Evolutionary conservation across 495 filamentous ascomycete genomes (phyloP), one percentile per base, ranked within the genome.

Genomic region (Penicillium tannophilum): DNA sequence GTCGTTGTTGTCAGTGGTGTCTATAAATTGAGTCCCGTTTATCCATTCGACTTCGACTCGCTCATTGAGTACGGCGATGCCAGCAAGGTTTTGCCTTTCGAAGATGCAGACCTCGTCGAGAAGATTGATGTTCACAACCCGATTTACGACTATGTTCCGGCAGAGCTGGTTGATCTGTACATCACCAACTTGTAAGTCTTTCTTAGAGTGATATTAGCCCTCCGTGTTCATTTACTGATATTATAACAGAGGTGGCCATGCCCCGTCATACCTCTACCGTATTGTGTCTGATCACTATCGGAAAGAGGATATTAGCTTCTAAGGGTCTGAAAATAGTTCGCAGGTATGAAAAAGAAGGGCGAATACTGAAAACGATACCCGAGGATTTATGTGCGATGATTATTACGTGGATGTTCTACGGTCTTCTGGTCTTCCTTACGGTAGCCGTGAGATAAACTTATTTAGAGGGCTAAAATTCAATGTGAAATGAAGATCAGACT

Each of bases 11-110:
- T 97, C 19, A 86, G 85, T 59, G 91, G 89, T 28, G 86, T 96
- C 19, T 97, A 93, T 77, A 94, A 96, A 76, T 85, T 97, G 54
- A 93, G 89, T 64, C 92, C 93, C 0, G 85, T 93, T 41, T 92
- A 91, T 68, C 89, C 91, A 4, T 92, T 89, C 57, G 87, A 93
- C 62, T 84, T 87, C 41, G 86, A 90, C 51, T 82, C 83, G 16
- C 75, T 91, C 52, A 88, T 94, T 58, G 92, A 95, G 76, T 88
- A 88, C 69, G 93, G 91, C 12, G 86, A 93, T 70, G 81, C 90
- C 6, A 84, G 85, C 51, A 87, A 83, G 57, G 86, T 90, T 48
- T 83, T 93, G 41, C 76, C 76, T 35, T 96, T 86, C 65, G 83
- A 88, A 44, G 86, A 96, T 51, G 90, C 89, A 6, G 79, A 84